Conservation (phyloP, 2,329 filamentous ascomycete genomes). For the Sporothrix sp. region DNA sequence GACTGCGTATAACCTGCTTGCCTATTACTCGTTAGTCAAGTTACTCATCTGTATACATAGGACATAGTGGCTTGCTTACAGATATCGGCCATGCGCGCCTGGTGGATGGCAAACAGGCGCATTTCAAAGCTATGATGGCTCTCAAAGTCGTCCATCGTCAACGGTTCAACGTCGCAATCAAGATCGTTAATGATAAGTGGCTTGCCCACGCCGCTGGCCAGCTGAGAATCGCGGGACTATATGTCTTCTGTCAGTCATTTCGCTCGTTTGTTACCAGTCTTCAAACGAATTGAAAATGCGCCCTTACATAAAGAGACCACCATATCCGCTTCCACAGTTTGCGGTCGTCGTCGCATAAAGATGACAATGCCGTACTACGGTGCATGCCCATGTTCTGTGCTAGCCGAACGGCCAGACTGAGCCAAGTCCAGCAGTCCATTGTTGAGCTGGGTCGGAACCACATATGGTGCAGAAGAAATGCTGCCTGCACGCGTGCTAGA, state of each 20-base stretch:
- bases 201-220: not conserved
- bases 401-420: not conserved
- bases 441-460: not conserved
- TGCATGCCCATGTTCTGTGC: slow-evolving; percentile 6
- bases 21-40: not conserved
- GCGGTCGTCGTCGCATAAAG: not conserved
- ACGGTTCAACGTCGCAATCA: not conserved
- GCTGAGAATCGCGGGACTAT: not conserved
- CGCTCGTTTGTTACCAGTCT: no score
- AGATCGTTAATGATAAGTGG: not conserved
- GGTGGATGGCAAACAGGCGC: not conserved
- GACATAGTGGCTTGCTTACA: not conserved
- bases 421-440: slow-evolving; percentile 4
- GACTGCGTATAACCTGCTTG: not conserved
- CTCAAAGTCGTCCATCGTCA: slow-evolving; percentile 1
- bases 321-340: slow-evolving; percentile 2
- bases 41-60: not conserved
- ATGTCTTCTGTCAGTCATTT: no score
- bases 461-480: slow-evolving; percentile 1
- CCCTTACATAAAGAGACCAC: not conserved
- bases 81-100: not conserved
- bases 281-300: not conserved
- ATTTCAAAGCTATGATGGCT: not conserved
- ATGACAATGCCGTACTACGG: not conserved
- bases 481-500: not conserved